Conservation (phyloP, 2,329 filamentous ascomycete genomes). For the Hirsutella rhossiliensis region DNA sequence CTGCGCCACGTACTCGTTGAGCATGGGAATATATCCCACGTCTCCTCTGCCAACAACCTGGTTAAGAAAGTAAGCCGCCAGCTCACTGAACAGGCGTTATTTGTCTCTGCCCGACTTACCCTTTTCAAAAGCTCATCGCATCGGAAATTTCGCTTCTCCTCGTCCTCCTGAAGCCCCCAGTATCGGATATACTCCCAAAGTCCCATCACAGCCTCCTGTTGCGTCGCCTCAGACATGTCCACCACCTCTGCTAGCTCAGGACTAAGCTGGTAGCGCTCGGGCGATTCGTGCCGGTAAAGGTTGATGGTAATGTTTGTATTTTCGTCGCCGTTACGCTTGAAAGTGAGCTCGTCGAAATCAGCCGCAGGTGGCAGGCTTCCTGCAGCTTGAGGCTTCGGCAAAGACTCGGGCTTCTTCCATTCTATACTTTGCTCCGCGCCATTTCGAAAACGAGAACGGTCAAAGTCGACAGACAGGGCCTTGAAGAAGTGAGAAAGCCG, state of each 20-base stretch:
- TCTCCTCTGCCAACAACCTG: constrained; percentile 66
- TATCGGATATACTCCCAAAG: constrained; percentile 92
- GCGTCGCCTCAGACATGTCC: constrained; percentile 76
- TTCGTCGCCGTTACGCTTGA: constrained; percentile 85
- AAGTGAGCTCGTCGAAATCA: constrained; percentile 84
- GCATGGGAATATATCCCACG: constrained; percentile 71
- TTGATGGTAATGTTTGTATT: constrained; percentile 88
- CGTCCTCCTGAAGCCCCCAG: constrained; percentile 80
- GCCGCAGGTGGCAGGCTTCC: constrained; percentile 40
- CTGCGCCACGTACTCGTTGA: constrained; percentile 66
- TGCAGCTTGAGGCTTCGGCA: constrained; percentile 33
- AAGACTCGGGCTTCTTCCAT: constrained; percentile 72
- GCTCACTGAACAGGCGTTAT: neutral
- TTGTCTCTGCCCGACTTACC: constrained; percentile 33
- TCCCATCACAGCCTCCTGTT: constrained; percentile 77
- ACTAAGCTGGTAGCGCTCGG: constrained; percentile 73
- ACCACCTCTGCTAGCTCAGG: constrained; percentile 71
- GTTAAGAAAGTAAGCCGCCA: constrained; percentile 2
- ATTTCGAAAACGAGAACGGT: constrained; percentile 46
- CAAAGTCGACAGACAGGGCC: constrained; percentile 63
- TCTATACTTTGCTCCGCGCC: constrained; percentile 51
- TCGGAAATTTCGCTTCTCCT: constrained; percentile 84
- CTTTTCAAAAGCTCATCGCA: constrained; percentile 74
- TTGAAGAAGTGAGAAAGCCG: constrained; percentile 74
- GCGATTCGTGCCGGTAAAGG: constrained; percentile 70